Conservation (phyloP, 345 rosid species). For the Salix arbutifolia region DNA sequence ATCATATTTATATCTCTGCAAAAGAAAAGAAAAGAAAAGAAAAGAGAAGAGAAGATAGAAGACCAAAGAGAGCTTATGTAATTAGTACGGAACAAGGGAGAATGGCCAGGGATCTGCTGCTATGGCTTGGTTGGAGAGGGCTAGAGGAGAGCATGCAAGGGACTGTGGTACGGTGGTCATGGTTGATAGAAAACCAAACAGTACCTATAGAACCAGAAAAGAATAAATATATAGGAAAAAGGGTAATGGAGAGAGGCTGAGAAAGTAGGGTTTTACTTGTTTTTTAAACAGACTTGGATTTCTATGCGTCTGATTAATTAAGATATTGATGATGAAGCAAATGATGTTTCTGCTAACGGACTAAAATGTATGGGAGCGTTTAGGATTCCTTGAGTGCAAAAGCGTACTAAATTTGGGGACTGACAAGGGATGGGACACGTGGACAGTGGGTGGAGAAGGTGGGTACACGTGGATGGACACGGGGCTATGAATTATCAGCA, state of each 20-base stretch:
- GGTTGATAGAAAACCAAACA: conserved; percentile 11
- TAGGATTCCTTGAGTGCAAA: conserved; percentile 3
- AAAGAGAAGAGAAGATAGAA: neutral
- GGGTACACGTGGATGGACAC: conserved; percentile 28
- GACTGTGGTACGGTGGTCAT: conserved; percentile 39
- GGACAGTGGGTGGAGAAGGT: conserved; percentile 17
- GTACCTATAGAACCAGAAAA: conserved; percentile 20
- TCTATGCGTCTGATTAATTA: conserved; percentile 16
- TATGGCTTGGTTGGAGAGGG: conserved; percentile 25
- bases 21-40: neutral
- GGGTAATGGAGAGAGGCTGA: neutral
- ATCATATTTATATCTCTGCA: neutral
- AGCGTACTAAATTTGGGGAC: neutral
- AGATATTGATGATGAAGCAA: neutral
- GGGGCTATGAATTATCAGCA: conserved; percentile 3
- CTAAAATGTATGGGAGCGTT: no score
- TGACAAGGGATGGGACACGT: conserved; percentile 22
- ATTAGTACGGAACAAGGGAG: conserved; percentile 19
- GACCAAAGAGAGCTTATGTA: no score
- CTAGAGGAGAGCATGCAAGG: conserved; percentile 32
- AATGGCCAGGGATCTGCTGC: conserved; percentile 46
- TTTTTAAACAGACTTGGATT: neutral
- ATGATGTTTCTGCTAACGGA: neutral
- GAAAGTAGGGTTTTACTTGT: conserved; percentile 13
- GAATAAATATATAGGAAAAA: neutral